Percentiles rank a stretch among this genome's conserved stretches.
These are phyloP conservation scores for Lepidium aucheri DNA, from an alignment of 345 rosid species.

Conservation along the genomic window DNA sequence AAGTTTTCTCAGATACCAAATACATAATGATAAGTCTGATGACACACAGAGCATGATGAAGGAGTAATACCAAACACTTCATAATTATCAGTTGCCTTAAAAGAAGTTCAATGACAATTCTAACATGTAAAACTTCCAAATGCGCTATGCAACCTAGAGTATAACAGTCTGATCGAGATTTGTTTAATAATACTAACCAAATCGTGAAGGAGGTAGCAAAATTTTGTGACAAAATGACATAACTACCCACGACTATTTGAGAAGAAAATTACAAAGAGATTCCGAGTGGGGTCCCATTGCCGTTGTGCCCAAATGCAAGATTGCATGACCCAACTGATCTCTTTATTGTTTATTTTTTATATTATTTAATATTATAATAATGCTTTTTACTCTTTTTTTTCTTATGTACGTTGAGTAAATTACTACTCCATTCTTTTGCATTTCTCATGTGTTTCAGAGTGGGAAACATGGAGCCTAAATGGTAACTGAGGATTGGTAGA, in stretches of 20 bases:
- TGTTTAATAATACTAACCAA: no score
- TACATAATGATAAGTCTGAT: neutral
- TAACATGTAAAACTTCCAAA: no score
- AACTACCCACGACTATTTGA: neutral
- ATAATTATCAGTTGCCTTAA: neutral
- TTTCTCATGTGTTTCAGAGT: no score
- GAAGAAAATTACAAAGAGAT: constrained; percentile 1
- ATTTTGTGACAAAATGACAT: neutral
- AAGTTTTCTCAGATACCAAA: neutral
- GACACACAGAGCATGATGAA: neutral
- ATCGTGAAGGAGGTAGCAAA: neutral
- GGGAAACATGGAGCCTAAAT: no score
- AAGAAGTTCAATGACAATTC: no score
- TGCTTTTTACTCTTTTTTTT: no score
- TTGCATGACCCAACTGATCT: constrained; percentile 28
- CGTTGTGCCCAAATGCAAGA: constrained; percentile 16
- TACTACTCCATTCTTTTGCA: no score
- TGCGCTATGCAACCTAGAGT: no score
- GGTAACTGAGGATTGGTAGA: no score
- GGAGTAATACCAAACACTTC: neutral
- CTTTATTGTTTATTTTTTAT: neutral
- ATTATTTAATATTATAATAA: no score
- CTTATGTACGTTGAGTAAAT: no score
- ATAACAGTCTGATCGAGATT: no score
- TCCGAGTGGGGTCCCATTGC: constrained; percentile 36